Conservation (phyloP, 148 eudicot genomes). For the Bassia scoparia region DNA sequence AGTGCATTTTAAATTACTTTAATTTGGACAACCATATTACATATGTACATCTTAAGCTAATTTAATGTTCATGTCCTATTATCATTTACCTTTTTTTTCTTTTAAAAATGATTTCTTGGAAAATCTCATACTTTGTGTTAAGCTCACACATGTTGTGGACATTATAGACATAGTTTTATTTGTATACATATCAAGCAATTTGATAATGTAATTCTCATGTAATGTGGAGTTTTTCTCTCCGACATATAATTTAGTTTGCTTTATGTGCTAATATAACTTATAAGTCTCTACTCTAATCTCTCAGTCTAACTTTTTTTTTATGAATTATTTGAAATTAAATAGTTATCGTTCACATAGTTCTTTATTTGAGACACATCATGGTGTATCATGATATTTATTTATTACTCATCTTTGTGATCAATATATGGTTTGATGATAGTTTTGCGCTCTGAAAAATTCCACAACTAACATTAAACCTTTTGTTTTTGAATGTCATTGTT, state of each 20-base stretch:
- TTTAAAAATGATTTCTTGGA: neutral
- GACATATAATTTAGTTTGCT: neutral
- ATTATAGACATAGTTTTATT: neutral
- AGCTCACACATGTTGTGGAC: conserved; percentile 10
- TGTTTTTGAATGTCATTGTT: no score
- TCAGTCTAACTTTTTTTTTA: no score
- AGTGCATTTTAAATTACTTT: conserved; percentile 12
- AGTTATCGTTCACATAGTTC: no score
- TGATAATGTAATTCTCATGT: neutral
- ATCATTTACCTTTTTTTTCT: conserved; percentile 11
- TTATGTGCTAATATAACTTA: no score
- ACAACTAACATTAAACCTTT: no score
- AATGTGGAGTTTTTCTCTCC: neutral
- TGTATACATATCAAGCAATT: neutral
- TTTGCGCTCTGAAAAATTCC: no score
- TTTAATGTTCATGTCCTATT: conserved; percentile 28
- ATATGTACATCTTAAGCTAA: conserved; percentile 15
- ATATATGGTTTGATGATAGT: no score
- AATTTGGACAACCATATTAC: conserved; percentile 2
- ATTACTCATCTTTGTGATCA: no score
- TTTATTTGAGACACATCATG: no score
- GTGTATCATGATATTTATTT: no score
- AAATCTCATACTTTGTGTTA: conserved; percentile 11
- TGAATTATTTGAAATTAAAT: no score
- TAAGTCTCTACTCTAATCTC: no score